Base-by-base conservation (phyloP, 108 stramenopile species). In the Epipyxis sp. region DNA sequence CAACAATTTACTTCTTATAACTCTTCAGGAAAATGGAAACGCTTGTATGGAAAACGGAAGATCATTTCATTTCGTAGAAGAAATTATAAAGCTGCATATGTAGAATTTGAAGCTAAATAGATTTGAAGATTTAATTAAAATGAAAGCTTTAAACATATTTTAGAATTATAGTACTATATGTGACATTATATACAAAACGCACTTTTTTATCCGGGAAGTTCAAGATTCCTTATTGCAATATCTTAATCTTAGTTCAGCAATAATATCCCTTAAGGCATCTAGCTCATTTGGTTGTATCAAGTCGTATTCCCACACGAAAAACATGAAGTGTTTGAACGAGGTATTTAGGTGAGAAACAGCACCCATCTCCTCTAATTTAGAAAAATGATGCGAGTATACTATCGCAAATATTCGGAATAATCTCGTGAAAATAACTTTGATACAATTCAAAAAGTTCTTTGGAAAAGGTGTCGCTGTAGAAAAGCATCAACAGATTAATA, bases 241-340 rank as follows among this genome's bases (percentile, higher is more conserved):
- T 6, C 61, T 29, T 6, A 10, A 35, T 29, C 25, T 16, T 6
- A 65, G 20, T 25, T 65, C 61, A 10, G 20, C 13, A 65, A 85
- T 79, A 27, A 85, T 44, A 0, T 76, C 80, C 42, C 83, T 69
- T 76, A 85, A 74, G 0, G 84, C 81, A 29, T 81, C 84, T 77
- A 85, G 68, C 42, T 85, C 84, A 50, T 69, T 44, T 42, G 67
- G 58, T 44, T 78, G 46, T 40, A 88, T 78, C 61, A 88, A 76
- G 42, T 88, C 84, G 57, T 83, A 88, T 77, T 85, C 82, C 27
- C 85, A 67, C 30, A 44, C 59, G 62, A 87, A 88, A 43, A 85
- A 86, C 39, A 87, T 45, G 45, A 88, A 88, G 83, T 88, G 88
- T 82, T 88, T 88, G 85, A 88, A 88, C 50, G 85, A 88, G 2